Percentiles rank a stretch among this genome's conserved stretches.
Conservation (phyloP, 306 rosid genomes). For the Rosa multiflora region DNA sequence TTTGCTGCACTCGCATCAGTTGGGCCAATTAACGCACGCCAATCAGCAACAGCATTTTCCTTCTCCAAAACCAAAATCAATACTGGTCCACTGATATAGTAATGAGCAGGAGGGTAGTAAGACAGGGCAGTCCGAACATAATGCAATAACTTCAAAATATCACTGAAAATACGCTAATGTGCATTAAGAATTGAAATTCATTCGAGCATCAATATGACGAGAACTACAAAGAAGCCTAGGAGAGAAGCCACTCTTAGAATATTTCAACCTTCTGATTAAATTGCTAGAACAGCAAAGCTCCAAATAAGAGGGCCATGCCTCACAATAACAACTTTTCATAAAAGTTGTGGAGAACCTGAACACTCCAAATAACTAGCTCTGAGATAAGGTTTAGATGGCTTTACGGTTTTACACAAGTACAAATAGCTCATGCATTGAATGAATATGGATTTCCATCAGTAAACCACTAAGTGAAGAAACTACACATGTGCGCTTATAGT, state of each 20-base stretch:
- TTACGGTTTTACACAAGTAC: neutral
- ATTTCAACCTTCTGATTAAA: neutral
- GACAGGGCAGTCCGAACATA: neutral
- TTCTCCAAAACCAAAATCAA: constrained; percentile 76
- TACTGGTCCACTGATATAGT: constrained; percentile 64
- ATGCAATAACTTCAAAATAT: neutral
- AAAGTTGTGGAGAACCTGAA: neutral
- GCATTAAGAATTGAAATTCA: neutral
- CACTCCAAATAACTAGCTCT: neutral
- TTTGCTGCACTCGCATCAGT: constrained; percentile 82
- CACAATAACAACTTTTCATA: neutral
- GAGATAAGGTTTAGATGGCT: neutral
- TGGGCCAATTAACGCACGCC: constrained; percentile 94
- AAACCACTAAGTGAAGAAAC: neutral
- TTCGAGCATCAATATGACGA: neutral
- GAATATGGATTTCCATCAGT: neutral
- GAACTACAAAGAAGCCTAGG: neutral
- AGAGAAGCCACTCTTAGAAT: constrained; percentile 3
- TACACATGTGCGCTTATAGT: too few relatives aligned
- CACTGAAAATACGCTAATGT: neutral
- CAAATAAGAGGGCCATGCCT: neutral
- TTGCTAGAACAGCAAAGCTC: constrained; percentile 1
- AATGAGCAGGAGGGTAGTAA: constrained; percentile 3
- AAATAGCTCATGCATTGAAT: neutral
- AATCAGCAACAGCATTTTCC: constrained; percentile 78